Evolutionary conservation across 371 early-diverging fungal genomes (phyloP).

Genomic region (Saksenaea vasiformis): DNA sequence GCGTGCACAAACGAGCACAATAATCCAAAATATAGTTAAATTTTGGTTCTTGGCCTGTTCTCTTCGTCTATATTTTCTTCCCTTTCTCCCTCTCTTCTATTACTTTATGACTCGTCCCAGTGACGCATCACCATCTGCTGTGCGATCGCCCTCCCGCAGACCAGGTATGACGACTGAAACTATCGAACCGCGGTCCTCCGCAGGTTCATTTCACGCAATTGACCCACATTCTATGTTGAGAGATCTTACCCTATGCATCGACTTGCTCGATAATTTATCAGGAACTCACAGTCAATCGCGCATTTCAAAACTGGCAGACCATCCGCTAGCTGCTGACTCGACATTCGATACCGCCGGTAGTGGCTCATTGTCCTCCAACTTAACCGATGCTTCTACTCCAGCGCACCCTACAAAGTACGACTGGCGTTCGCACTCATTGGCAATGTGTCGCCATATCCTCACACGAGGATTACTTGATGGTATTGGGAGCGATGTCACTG

Average conservation of each 20-base stretch:
- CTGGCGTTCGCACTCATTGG: slow-evolving; percentile 42
- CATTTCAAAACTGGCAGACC: not conserved
- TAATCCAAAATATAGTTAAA: no score
- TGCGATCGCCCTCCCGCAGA: not conserved
- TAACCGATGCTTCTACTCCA: not conserved
- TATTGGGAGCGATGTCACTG: slow-evolving; percentile 56
- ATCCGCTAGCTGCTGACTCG: not conserved
- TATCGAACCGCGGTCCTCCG: no score
- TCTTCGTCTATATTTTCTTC: no score
- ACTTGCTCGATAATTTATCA: not conserved
- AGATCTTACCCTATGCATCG: not conserved
- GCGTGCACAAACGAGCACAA: no score
- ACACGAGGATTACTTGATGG: slow-evolving; percentile 56
- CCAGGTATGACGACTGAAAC: not conserved
- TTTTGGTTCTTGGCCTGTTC: no score
- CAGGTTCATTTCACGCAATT: not conserved
- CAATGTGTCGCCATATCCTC: slow-evolving; percentile 53
- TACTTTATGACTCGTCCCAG: not conserved
- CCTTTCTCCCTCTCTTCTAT: not conserved
- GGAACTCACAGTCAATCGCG: not conserved
- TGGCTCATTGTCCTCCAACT: not conserved
- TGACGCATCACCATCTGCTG: not conserved
- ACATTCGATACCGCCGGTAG: not conserved
- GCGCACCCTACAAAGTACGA: slow-evolving; percentile 26
- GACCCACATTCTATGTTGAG: not conserved